Percentiles rank a stretch among this genome's conserved stretches.
phyloP scores from a whole-genome alignment of 1,284 basidiomycete species.

The Tetrapyrgos nigripes region DNA sequence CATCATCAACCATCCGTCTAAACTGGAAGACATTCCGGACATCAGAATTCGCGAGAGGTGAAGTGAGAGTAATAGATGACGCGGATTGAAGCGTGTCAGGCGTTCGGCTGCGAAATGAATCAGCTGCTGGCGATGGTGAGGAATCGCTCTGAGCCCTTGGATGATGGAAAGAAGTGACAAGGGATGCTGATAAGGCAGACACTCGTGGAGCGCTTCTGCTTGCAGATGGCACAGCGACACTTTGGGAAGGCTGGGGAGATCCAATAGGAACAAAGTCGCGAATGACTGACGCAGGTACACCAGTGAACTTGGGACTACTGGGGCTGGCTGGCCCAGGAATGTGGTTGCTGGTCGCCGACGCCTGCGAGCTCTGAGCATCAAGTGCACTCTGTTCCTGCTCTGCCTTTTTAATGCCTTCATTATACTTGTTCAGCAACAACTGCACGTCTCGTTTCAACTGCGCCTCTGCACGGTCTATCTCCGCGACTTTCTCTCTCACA shows the following conservation, averaged over 20 bases:
- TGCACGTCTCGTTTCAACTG: conserved; percentile 65
- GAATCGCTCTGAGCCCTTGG: conserved; percentile 36
- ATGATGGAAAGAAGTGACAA: conserved; percentile 68
- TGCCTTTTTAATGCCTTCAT: conserved; percentile 53
- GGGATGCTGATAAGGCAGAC: conserved; percentile 74
- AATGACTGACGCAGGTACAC: conserved; percentile 30
- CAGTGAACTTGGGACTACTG: conserved; percentile 30
- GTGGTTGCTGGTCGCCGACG: conserved; percentile 2
- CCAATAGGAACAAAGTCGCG: conserved; percentile 61
- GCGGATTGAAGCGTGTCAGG: conserved; percentile 28
- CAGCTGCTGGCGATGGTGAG: conserved; percentile 28
- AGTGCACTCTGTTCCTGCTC: conserved; percentile 45
- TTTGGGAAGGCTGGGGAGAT: conserved; percentile 37
- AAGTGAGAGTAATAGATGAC: conserved; percentile 42
- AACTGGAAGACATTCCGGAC: conserved; percentile 50
- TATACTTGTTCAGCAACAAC: conserved; percentile 65
- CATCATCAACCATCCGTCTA: conserved; percentile 64
- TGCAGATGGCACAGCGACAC: conserved; percentile 30
- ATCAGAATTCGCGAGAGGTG: conserved; percentile 34
- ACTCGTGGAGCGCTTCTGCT: conserved; percentile 45
- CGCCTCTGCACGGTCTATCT: conserved; percentile 62
- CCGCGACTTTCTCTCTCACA: conserved; percentile 59
- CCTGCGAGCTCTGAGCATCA: conserved; percentile 7
- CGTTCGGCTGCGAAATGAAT: conserved; percentile 34
- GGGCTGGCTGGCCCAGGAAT: conserved; percentile 5